Evolutionary conservation across 495 filamentous ascomycete species (phyloP).

Genomic region (Penicillium lividum): DNA sequence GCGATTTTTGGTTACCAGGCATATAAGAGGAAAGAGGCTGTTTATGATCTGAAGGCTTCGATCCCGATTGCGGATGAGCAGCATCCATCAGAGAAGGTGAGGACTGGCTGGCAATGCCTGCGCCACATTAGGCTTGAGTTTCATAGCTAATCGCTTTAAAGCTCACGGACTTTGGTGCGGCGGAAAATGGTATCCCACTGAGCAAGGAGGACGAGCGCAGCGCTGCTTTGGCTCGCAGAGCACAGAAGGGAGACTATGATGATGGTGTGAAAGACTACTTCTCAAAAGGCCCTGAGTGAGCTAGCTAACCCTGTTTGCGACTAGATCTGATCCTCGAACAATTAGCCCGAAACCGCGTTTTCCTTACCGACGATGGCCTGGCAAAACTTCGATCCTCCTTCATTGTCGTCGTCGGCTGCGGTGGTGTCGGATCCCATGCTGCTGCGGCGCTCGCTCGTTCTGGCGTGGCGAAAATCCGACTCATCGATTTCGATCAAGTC

Average conservation of each 20-base stretch:
- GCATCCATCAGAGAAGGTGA: conserved; percentile 43
- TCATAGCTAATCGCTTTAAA: conserved; percentile 32
- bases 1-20: conserved; percentile 73
- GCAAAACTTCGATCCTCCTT: conserved; percentile 76
- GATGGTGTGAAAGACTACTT: conserved; percentile 54
- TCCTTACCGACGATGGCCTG: conserved; percentile 81
- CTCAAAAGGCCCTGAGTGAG: not conserved
- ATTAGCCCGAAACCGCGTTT: conserved; percentile 90
- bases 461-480: conserved; percentile 79
- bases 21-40: conserved; percentile 59
- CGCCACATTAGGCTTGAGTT: not conserved
- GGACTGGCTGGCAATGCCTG: conserved; percentile 3
- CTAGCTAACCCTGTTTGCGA: not conserved
- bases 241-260: conserved; percentile 87
- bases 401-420: conserved; percentile 87
- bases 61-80: conserved; percentile 59
- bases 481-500: conserved; percentile 98
- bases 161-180: conserved; percentile 74
- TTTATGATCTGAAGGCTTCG: conserved; percentile 69
- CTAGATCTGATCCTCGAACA: conserved; percentile 91
- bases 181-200: conserved; percentile 52
- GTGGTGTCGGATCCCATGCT: conserved; percentile 93
- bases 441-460: conserved; percentile 84
- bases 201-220: conserved; percentile 79
- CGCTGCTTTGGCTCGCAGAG: conserved; percentile 73